Conservation (phyloP, 2,329 filamentous ascomycete genomes). For the Teratosphaeria gauchensis region DNA sequence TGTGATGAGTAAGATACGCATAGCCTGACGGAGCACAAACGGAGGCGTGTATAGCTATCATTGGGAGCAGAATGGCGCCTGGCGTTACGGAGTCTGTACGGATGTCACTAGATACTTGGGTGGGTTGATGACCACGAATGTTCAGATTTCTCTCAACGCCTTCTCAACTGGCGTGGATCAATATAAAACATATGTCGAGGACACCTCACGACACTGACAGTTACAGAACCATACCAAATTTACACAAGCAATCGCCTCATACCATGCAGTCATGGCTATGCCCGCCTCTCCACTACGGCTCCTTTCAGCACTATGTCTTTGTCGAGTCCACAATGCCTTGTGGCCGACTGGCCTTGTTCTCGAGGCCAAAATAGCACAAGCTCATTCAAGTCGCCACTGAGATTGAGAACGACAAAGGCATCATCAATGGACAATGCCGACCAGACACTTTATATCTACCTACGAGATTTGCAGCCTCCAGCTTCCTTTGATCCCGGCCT, state of each 20-base stretch:
- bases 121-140: not conserved
- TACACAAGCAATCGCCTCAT: not conserved
- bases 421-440: not conserved
- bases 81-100: not conserved
- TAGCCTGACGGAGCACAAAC: not conserved
- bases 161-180: not conserved
- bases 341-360: not conserved
- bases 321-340: not conserved
- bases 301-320: not conserved
- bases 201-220: not conserved
- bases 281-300: no score
- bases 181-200: not conserved
- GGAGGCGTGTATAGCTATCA: not conserved
- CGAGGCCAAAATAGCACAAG: not conserved
- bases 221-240: not conserved
- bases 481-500: not conserved
- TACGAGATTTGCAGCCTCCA: not conserved
- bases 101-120: not conserved
- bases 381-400: not conserved
- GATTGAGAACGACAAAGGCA: not conserved
- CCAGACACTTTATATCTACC: not conserved
- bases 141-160: not conserved
- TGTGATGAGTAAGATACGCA: not conserved
- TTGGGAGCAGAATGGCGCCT: not conserved
- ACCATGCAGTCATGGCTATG: not conserved